phyloP scores from a whole-genome alignment of 1,139 yeast genomes.

The Suhomyces choctaworum region DNA sequence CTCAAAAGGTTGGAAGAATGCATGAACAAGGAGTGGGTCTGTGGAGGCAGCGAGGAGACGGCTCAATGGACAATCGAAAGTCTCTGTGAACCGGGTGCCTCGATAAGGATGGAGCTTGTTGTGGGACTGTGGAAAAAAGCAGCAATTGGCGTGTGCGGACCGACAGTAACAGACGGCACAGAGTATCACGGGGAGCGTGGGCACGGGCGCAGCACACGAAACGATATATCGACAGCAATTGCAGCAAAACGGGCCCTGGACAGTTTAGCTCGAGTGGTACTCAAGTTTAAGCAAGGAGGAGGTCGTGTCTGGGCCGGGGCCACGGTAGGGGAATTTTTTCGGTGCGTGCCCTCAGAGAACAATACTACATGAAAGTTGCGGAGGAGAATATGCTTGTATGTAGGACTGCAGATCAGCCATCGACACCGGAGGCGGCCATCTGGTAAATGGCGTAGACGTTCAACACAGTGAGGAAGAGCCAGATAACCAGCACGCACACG shows the following conservation, averaged over 20 bases:
- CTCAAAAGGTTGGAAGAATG: conserved; percentile 24
- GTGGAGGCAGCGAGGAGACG: not conserved
- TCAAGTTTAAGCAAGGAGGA: conserved; percentile 2
- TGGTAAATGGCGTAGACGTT: conserved; percentile 72
- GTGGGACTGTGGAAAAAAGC: conserved; percentile 1
- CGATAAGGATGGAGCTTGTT: not conserved
- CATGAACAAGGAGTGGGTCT: conserved; percentile 16
- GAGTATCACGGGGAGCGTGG: too few species aligned
- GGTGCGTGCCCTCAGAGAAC: conserved; percentile 1
- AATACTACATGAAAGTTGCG: not conserved
- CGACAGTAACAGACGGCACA: too few species aligned
- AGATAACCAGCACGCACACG: conserved; percentile 45
- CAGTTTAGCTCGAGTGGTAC: not conserved
- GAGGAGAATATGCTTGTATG: not conserved
- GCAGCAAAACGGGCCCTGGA: too few species aligned
- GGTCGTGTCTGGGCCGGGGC: conserved; percentile 1
- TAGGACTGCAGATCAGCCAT: too few species aligned
- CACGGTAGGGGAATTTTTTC: conserved; percentile 1
- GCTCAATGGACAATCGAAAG: conserved; percentile 1
- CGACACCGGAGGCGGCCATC: conserved; percentile 49
- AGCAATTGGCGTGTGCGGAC: conserved; percentile 1
- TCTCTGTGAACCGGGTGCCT: too few species aligned
- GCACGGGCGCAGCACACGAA: too few species aligned
- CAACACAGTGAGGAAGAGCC: conserved; percentile 65
- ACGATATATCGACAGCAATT: too few species aligned